Evolutionary conservation across 768 basidiomycete genomes (phyloP), one percentile per base, ranked within the genome.

Genomic region (Amanita inopinata): DNA sequence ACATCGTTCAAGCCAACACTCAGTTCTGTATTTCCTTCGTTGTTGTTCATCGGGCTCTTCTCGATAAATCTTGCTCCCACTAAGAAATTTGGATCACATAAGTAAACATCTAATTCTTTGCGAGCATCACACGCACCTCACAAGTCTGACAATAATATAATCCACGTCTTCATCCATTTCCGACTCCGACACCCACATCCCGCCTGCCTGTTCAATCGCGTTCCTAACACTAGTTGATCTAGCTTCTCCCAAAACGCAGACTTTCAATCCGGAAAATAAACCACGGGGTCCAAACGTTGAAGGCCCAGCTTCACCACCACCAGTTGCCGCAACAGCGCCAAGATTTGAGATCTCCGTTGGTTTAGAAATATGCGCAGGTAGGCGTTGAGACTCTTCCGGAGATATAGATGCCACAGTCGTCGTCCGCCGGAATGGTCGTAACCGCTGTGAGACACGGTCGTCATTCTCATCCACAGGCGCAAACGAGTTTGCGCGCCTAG

Each of bases 1-100:
- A 52, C 87, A 94, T 33, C 74, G 74, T 58, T 97, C 92, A 1
- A 97, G 67, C 92, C 92, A 97, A 56, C 88, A 93, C 58, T 96
- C 92, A 0, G 92, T 94, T 33, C 91, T 75, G 53, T 79, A 88
- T 50, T 77, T 80, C 2, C 50, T 42, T 34, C 73, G 68, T 48
- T 67, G 52, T 0, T 25, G 8, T 5, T 63, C 59, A 40, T 79
- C 76, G 4, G 58, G 54, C 54, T 86, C 83, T 23, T 72, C 69
- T 2, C 59, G 62, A 49, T 70, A 85, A n/a, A 84, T 49, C 48
- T 76, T 76, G 50, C 80, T 84, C 19, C 83, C 85, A 52, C 85
- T 88, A 45, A 5, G 35, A 25, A 33, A 38, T n/a, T 24, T 30
- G 4, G 38, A 36, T n/a, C 10, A 53, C 27, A 53, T 36, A 2